Conservation (phyloP, 1,139 yeast species). For the Saccharomycopsis phalli region DNA sequence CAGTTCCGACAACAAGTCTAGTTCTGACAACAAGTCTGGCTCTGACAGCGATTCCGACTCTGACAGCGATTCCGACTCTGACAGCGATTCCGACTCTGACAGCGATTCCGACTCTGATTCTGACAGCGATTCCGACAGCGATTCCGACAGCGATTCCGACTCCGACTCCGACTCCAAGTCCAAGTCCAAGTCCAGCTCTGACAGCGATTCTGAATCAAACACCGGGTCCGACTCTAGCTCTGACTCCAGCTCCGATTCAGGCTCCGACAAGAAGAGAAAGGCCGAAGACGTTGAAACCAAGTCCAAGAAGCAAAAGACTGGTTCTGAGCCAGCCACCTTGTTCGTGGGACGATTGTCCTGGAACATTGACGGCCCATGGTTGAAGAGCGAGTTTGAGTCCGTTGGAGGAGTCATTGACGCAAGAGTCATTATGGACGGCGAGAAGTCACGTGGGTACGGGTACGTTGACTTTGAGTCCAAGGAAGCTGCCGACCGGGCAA, state of each 20-base stretch:
- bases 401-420: slow-evolving; percentile 78
- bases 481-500: slow-evolving; percentile 80
- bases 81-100: slow-evolving; percentile 24
- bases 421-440: slow-evolving; percentile 84
- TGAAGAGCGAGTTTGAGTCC: slow-evolving; percentile 74
- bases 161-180: slow-evolving; percentile 21
- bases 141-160: slow-evolving; percentile 25
- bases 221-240: slow-evolving; percentile 22
- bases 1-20: slow-evolving; percentile 24
- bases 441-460: slow-evolving; percentile 96
- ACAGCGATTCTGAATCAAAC: slow-evolving; percentile 25
- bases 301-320: slow-evolving; percentile 35
- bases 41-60: slow-evolving; percentile 6
- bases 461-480: slow-evolving; percentile 86
- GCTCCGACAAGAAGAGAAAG: slow-evolving; percentile 30
- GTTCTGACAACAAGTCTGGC: slow-evolving; percentile 25
- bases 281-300: slow-evolving; percentile 27
- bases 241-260: slow-evolving; percentile 21
- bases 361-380: slow-evolving; percentile 95
- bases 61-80: slow-evolving; percentile 22
- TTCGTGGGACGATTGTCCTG: slow-evolving; percentile 97
- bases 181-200: slow-evolving; percentile 25
- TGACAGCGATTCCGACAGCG: slow-evolving; percentile 24
- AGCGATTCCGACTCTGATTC: slow-evolving; percentile 15
- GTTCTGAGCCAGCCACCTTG: slow-evolving; percentile 66